Conservation (phyloP, 2,329 filamentous ascomycete species). For the Penicillium sp. region DNA sequence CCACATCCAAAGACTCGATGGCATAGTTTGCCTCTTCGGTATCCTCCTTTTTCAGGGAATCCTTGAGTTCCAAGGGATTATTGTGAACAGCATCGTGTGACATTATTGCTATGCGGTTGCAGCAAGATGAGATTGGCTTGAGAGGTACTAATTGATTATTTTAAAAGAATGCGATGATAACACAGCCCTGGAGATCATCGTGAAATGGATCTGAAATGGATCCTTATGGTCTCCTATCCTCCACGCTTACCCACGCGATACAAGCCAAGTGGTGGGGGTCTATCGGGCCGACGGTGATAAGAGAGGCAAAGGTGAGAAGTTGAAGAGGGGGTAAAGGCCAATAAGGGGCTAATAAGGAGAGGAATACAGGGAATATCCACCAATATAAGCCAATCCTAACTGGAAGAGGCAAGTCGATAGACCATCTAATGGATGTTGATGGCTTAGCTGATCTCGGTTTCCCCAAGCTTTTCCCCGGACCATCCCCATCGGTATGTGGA, state of each 20-base stretch:
- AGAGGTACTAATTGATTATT: neutral
- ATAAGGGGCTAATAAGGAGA: neutral
- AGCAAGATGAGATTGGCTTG: neutral
- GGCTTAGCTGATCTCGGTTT: neutral
- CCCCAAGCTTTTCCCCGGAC: slow-evolving; percentile 18
- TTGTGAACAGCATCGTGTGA: neutral
- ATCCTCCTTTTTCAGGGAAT: slow-evolving; percentile 13
- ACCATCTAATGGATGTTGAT: no score
- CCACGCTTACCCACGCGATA: neutral
- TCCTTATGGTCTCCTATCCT: neutral
- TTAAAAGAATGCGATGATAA: neutral
- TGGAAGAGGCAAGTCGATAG: slow-evolving; percentile 1
- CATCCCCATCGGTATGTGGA: slow-evolving; percentile 26
- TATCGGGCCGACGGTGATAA: slow-evolving; percentile 19
- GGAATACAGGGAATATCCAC: no score
- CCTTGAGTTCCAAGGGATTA: slow-evolving; percentile 10
- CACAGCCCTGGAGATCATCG: neutral
- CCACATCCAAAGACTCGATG: slow-evolving; percentile 22
- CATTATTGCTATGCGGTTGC: neutral
- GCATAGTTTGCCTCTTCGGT: slow-evolving; percentile 11
- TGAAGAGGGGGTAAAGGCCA: neutral
- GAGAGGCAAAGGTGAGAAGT: neutral
- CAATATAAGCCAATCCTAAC: slow-evolving; percentile 1
- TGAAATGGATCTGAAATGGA: neutral
- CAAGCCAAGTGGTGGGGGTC: neutral